Evolutionary conservation across 352 stramenopile genomes (phyloP).

Genomic region (Poterioochromonas sp.): DNA sequence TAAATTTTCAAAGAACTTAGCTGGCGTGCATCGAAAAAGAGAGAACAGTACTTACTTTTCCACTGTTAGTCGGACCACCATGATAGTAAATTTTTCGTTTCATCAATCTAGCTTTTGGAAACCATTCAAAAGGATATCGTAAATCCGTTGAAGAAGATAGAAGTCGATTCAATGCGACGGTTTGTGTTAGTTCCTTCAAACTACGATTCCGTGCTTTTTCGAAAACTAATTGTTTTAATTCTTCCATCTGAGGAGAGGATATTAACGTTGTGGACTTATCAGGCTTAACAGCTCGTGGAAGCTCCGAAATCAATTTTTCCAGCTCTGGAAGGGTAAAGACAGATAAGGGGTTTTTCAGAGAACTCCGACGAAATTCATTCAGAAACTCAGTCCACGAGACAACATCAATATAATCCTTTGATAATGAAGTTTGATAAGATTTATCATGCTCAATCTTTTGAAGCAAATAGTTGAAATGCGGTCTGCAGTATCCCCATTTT

Average conservation of each 20-base stretch:
- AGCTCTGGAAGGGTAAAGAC: background rate
- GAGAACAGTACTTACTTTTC: conserved; percentile 66
- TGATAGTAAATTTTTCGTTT: conserved; percentile 75
- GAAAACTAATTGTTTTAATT: background rate
- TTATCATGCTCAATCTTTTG: background rate
- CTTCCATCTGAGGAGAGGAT: background rate
- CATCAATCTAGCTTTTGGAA: conserved; percentile 64
- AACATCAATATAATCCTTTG: background rate
- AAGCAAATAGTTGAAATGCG: background rate
- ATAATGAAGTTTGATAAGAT: background rate
- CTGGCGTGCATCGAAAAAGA: no score
- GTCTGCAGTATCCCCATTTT: no score
- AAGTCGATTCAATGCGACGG: background rate
- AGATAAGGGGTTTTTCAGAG: background rate
- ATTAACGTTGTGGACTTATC: background rate
- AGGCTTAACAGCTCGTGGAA: background rate
- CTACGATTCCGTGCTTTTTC: background rate
- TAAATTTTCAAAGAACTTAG: no score
- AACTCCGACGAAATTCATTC: background rate
- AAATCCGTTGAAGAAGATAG: conserved; percentile 36
- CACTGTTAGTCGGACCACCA: conserved; percentile 85
- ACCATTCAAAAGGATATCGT: conserved; percentile 63
- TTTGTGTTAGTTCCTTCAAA: background rate
- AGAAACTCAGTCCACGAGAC: background rate
- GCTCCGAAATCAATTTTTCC: background rate